Evolutionary conservation across 441 rosid genomes (phyloP).

Genomic region (Adansonia grandidieri): DNA sequence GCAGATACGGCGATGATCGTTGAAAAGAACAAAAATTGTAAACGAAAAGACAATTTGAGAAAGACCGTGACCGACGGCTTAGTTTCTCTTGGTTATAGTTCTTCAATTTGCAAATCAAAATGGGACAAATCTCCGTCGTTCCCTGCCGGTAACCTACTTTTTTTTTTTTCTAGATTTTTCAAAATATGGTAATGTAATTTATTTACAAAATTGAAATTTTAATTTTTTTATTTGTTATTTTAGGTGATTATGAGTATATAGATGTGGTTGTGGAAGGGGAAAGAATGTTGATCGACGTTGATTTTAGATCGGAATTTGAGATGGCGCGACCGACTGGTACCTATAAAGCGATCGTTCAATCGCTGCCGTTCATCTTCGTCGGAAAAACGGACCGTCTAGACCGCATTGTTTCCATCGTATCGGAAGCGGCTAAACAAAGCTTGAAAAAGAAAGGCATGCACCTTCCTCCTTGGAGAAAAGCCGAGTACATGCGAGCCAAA

Average conservation of each 20-base stretch:
- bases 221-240: background rate
- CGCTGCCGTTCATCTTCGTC: constrained; percentile 79
- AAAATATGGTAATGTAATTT: background rate
- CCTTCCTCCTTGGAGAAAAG: constrained; percentile 87
- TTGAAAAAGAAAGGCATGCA: constrained; percentile 94
- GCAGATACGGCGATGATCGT: constrained; percentile 77
- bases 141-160: constrained; percentile 63
- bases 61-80: constrained; percentile 63
- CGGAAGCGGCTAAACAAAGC: constrained; percentile 88
- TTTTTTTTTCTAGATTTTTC: constrained; percentile 11
- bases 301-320: constrained; percentile 92
- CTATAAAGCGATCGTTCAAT: constrained; percentile 70
- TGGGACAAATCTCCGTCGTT: constrained; percentile 74
- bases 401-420: constrained; percentile 72
- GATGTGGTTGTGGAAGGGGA: constrained; percentile 76
- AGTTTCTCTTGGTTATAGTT: constrained; percentile 60
- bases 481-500: constrained; percentile 86
- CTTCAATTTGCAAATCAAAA: constrained; percentile 83
- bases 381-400: constrained; percentile 80
- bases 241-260: constrained; percentile 90
- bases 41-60: constrained; percentile 65
- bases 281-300: constrained; percentile 70
- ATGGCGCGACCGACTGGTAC: constrained; percentile 76
- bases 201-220: background rate
- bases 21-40: constrained; percentile 66